These are phyloP conservation scores for Mortierella sp. DNA, from an alignment of 371 early-diverging fungal genomes.

Conservation along the genomic window DNA sequence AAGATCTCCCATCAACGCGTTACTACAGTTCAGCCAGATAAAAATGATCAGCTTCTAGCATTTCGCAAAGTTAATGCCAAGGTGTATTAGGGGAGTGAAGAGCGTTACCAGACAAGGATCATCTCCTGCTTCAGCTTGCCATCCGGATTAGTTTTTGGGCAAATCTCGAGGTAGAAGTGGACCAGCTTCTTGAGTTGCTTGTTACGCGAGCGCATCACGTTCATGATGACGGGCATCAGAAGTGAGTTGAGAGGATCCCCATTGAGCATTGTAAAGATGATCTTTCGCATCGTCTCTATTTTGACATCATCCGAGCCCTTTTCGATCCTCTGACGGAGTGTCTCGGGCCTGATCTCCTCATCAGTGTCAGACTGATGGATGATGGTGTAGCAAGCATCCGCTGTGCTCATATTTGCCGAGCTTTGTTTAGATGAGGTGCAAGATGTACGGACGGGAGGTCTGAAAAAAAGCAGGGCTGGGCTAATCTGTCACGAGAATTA, in stretches of 20 bases:
- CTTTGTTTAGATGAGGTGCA: not conserved
- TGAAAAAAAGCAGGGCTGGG: not conserved
- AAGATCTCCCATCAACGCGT: conserved; percentile 97
- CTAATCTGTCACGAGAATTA: too few species aligned
- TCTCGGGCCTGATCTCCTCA: conserved; percentile 72
- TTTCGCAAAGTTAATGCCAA: too few species aligned
- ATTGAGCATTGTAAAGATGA: conserved; percentile 89
- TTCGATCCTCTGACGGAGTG: conserved; percentile 84
- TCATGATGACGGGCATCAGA: conserved; percentile 97
- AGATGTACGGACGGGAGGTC: too few species aligned
- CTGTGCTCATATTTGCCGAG: conserved; percentile 38
- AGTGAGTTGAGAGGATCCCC: conserved; percentile 92
- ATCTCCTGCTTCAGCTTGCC: conserved; percentile 97
- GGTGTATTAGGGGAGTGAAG: too few species aligned
- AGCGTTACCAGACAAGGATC: conserved; percentile 91
- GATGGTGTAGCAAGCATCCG: conserved; percentile 76
- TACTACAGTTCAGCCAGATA: conserved; percentile 66
- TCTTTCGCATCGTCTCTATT: conserved; percentile 92
- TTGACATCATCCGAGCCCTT: conserved; percentile 93
- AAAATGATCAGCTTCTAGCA: not conserved
- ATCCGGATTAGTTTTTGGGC: conserved; percentile 91
- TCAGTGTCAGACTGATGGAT: conserved; percentile 76
- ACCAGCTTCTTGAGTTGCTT: conserved; percentile 96
- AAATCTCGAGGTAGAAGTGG: conserved; percentile 97
- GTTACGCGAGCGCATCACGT: conserved; percentile 92